Evolutionary conservation across 176 grass and related monocot genomes (phyloP), one percentile per base, ranked within the genome.

Genomic region (Oryza glaberrima): DNA sequence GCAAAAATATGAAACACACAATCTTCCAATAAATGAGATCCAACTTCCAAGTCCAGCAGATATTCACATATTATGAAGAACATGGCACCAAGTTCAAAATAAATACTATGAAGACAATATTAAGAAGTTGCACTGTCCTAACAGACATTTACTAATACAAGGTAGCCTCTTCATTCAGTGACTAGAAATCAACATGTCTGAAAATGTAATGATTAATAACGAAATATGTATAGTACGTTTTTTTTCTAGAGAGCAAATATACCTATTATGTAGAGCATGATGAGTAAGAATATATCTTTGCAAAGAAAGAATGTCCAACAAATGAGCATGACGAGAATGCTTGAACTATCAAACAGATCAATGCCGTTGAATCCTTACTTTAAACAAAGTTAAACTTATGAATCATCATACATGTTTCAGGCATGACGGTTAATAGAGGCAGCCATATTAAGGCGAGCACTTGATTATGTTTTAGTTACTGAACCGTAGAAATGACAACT

Each of bases 111-210:
- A 14, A 85, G 7, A 73, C 25, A 64, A 83, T 7, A 48, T 14
- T 72, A 69, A 51, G 49, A 69, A 51, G 41, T 6, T 78, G 60
- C 30, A 46, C 6, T 34, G 12, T 65, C 69, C 22, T 65, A 75
- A 11, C 47, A 84, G 85, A 72, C 5, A 52, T 35, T 60, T 83
- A 48, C 47, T 58, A 82, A 78, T 67, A 61, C 7, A 32, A 36
- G 4, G 26, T 74, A 86, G 70, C 20, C 20, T 73, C 47, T 82
- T 66, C 78, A 82, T 38, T 52, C 38, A 77, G 76, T 64, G 70
- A 41, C 72, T 81, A 71, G 8, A 81, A 82, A 77, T 35, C n/a
- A 61, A 61, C 67, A 67, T 35, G 70, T 68, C 60, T 34, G n/a
- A 12, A 5, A 81, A 23, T 7, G 15, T 30, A 48, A 69, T 30